Base-by-base conservation (phyloP, 139 green algal genomes). In the Micractinium sp. region DNA sequence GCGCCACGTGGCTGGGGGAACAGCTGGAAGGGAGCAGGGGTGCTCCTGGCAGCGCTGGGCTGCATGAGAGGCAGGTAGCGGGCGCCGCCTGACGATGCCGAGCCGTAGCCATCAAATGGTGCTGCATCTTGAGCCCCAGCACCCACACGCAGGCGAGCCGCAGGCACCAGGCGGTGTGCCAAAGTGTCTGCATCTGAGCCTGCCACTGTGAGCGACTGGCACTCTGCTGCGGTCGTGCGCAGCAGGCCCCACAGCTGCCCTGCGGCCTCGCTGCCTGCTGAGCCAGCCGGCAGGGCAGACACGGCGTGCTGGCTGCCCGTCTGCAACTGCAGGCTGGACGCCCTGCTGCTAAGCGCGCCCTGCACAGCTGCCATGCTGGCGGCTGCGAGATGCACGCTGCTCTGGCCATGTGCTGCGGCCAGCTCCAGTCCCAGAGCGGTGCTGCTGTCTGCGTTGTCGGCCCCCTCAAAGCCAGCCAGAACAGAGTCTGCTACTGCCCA, bases 311-410 rank as follows among this genome's bases (percentile, higher is more conserved):
- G 67, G 31, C 77, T 31, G 4, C 22, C 16, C 9, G 80, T 92
- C 33, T n/a, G n/a, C 9, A 92, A 80, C 29, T 61, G 39, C 31
- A 91, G 79, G 79, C 87, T 69, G 41, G 66, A 47, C 25, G 89
- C 47, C 33, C 81, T 20, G 56, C 23, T 27, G 22, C 2, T 31
- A 36, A 91, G 31, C 7, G 56, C 53, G 13, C 56, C 63, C 14
- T 79, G 85, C 85, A 88, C 85, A 0, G 41, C 71, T 38, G 71
- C 63, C 86, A 75, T 78, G 63, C 47, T 87, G 25, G 87, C 60
- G 35, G 91, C 93, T n/a, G 87, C 94, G 14, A 97, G 91, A 61
- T 96, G 94, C 82, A 96, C 89, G 33, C 89, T 80, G 73, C 85
- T 90, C 81, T 95, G n/a, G 20, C 7, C 16, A 18, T 29, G 2